Conservation (phyloP, 2,329 filamentous ascomycete genomes). For the Colletotrichum acutatum region DNA sequence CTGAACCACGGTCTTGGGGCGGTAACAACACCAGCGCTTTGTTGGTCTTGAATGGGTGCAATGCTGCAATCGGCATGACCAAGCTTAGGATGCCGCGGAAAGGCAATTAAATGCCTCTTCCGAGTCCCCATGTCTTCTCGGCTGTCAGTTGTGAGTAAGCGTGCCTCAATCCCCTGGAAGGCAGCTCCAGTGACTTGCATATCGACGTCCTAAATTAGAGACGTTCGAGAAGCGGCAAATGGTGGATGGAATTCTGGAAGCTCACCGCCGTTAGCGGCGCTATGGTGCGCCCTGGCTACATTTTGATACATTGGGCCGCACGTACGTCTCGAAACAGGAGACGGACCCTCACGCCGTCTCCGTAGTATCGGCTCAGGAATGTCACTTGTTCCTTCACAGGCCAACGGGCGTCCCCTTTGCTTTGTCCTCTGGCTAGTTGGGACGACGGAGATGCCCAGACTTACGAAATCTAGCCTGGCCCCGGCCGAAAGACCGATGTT, state of each 20-base stretch:
- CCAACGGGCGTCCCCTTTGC: conserved; percentile 12
- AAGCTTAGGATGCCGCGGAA: neutral
- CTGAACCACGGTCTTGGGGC: neutral
- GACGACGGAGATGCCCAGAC: conserved; percentile 16
- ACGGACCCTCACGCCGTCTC: conserved; percentile 10
- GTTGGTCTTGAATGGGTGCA: neutral
- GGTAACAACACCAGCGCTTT: neutral
- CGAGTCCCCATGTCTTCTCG: neutral
- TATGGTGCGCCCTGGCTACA: conserved; percentile 1
- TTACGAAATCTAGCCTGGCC: conserved; percentile 7
- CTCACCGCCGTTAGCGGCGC: conserved; percentile 26
- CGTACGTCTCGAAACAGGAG: conserved; percentile 20
- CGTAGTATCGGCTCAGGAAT: conserved; percentile 15
- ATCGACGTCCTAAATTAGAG: conserved; percentile 15
- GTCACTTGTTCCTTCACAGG: neutral
- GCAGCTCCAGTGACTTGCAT: conserved; percentile 9
- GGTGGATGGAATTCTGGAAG: conserved; percentile 27
- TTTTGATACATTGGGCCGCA: conserved; percentile 4
- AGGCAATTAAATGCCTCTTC: neutral
- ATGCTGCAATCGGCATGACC: neutral
- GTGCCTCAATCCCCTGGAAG: conserved; percentile 1
- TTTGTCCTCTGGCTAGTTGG: conserved; percentile 22
- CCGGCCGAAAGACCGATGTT: conserved; percentile 5
- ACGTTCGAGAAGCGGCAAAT: conserved; percentile 32
- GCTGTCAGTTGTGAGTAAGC: conserved; percentile 16